Base-by-base conservation (phyloP, 2,329 filamentous ascomycete genomes). In the Xylaria sp. region DNA sequence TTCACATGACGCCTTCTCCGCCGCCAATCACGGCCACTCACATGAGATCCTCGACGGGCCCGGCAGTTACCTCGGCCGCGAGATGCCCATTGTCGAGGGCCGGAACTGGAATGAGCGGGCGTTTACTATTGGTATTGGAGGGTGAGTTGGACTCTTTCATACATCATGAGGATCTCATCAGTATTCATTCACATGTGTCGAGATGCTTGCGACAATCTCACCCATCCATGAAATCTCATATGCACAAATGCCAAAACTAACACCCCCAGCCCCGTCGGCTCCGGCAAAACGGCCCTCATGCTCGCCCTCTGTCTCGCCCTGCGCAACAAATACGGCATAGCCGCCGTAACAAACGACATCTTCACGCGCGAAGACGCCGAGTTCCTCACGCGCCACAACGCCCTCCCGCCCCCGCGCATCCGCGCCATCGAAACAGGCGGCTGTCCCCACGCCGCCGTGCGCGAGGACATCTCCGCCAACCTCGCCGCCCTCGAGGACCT, bases 291-390 rank as follows among this genome's bases (percentile, higher is more conserved):
- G 0, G 94, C 94, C 16, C 84, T 97, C 34, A 97, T 99, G 93
- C 86, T 97, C 9, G 88, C 90, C 46, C 89, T 97, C 67, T 97
- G 92, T 79, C 87, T 87, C 42, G 88, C 89, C 6, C 86, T 99
- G 5, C 89, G 94, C 63, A 81, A 87, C 54, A 80, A 83, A 58
- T 92, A 90, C 83, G 91, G 87, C 72, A 89, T 99, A 70, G 94
- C 94, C 0, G 94, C 92, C 61, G 93, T 99, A 19, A 99, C 94
- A 54, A 97, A 97, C 81, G 93, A 97, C 80, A 97, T 97, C 80
- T 97, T 97, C 81, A 97, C 93, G 19, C 89, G 89, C 65, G 94
- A 99, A 78, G 94, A 99, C 80, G 92, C 92, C 79, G 94, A 97
- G 76, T 99, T 99, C 79, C 86, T 99, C 30, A 96, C 91, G 60